Percentiles rank a stretch among this genome's conserved stretches.
phyloP scores from a whole-genome alignment of 176 grass and related monocot species.

The Triticum turgidum region DNA sequence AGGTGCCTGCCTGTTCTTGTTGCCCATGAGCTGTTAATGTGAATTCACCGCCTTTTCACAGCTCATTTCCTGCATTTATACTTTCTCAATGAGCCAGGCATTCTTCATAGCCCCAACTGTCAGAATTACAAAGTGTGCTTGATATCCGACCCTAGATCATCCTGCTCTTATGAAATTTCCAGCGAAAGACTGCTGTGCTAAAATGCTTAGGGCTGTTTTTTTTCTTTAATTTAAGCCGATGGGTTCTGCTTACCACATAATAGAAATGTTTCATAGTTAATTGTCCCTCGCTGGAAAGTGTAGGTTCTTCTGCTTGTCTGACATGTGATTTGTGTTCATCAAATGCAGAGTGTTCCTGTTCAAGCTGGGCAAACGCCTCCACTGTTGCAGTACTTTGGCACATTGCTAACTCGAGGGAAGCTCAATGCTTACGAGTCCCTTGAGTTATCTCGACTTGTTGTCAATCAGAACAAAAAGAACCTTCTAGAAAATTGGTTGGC shows the following conservation, averaged over 20 bases:
- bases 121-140: not conserved
- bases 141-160: conserved; percentile 6
- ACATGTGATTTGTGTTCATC: conserved; percentile 1
- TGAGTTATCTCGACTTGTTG: conserved; percentile 87
- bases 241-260: not conserved
- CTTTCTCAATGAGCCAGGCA: not conserved
- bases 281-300: not conserved
- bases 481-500: conserved; percentile 93
- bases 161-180: not conserved
- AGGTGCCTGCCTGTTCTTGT: conserved; percentile 47
- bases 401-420: conserved; percentile 86
- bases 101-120: not conserved
- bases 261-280: not conserved
- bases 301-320: not conserved
- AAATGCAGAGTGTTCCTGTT: conserved; percentile 84
- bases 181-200: not conserved
- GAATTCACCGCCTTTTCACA: not conserved
- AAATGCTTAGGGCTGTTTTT: not conserved
- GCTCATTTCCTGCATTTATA: not conserved
- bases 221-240: not conserved
- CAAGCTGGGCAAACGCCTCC: conserved; percentile 92
- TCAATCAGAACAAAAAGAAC: conserved; percentile 99
- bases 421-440: conserved; percentile 92
- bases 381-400: conserved; percentile 87
- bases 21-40: not conserved